Evolutionary conservation across 164 flowering plant species (phyloP), one percentile per base, ranked within the genome.

Genomic region (Vitis amurensis): DNA sequence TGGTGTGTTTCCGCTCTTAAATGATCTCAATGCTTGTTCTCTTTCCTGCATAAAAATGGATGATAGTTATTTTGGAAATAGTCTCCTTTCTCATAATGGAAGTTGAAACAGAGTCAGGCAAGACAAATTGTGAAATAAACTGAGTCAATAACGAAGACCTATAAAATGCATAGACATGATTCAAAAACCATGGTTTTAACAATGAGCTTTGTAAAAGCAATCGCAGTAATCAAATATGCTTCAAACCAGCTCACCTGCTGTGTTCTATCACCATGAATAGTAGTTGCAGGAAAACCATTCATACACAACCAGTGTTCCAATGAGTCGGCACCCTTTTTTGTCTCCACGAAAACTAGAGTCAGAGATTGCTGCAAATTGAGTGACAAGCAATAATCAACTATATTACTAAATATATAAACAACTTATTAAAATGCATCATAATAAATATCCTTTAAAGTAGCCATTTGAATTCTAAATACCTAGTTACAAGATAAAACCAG

Each of bases 1-100:
- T 49, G 95, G 92, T 4, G 89, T 84, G 17, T 65, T 61, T 7
- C 95, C 92, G 73, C 85, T 87, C 79, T 87, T 88, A 59, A 90
- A 90, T 15, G 87, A 87, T 68, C 92, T 84, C 76, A 89, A 61
- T 14, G 93, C 93, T 0, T 74, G 77, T 73, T 89, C 93, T 77
- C 93, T 76, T 73, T 89, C 93, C 93, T 89, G 85, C 60, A 55
- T 13, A 16, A 47, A 77, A 1, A 23, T 23, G 27, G 27, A 23
- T 23, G 27, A 23, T 23, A 23, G 27, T 23, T 23, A 23, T 2
- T 23, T 23, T 23, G 27, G 27, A 23, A 23, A 23, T 23, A 23
- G 27, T 23, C 27, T 23, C 27, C 27, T 23, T 23, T 23, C 27
- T 23, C 17, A 52, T 14, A 29, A 49, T 23, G 2, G 47, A 66